phyloP scores from a whole-genome alignment of 352 stramenopile genomes.

The Pythium phragmiticola region DNA sequence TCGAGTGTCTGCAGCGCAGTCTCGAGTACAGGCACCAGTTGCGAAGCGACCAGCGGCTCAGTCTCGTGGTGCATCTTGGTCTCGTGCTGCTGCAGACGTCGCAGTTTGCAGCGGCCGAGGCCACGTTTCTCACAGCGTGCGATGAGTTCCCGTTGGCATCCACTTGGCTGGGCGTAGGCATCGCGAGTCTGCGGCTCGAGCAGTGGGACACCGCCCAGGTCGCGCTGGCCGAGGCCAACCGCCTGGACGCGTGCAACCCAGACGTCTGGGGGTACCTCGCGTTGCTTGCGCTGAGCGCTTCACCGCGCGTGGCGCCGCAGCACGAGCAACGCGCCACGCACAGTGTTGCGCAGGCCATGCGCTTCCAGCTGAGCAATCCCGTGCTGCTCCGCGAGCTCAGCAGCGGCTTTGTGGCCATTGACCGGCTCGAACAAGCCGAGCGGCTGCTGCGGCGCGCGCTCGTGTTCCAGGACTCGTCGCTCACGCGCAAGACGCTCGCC shows the following conservation, averaged over 20 bases:
- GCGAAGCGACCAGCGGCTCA: conserved; percentile 32
- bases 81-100: conserved; percentile 63
- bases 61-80: conserved; percentile 54
- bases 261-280: conserved; percentile 82
- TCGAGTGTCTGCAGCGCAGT: conserved; percentile 54
- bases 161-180: conserved; percentile 76
- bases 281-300: conserved; percentile 43
- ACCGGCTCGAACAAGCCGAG: conserved; percentile 75
- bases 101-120: conserved; percentile 54
- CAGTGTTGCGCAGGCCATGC: conserved; percentile 60
- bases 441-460: conserved; percentile 63
- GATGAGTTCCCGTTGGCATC: conserved; percentile 69
- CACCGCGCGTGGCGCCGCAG: conserved; percentile 25
- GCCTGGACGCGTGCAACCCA: conserved; percentile 56
- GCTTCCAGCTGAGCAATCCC: conserved; percentile 58
- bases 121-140: conserved; percentile 53
- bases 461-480: conserved; percentile 63
- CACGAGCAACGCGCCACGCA: conserved; percentile 46
- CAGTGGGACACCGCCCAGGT: conserved; percentile 51
- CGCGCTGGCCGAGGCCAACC: conserved; percentile 74
- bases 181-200: conserved; percentile 66
- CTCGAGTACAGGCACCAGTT: conserved; percentile 38
- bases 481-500: conserved; percentile 74
- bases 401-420: conserved; percentile 74
- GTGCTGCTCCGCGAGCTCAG: conserved; percentile 75